phyloP scores from a whole-genome alignment of 2,329 filamentous ascomycete genomes.

The Capronia coronata region DNA sequence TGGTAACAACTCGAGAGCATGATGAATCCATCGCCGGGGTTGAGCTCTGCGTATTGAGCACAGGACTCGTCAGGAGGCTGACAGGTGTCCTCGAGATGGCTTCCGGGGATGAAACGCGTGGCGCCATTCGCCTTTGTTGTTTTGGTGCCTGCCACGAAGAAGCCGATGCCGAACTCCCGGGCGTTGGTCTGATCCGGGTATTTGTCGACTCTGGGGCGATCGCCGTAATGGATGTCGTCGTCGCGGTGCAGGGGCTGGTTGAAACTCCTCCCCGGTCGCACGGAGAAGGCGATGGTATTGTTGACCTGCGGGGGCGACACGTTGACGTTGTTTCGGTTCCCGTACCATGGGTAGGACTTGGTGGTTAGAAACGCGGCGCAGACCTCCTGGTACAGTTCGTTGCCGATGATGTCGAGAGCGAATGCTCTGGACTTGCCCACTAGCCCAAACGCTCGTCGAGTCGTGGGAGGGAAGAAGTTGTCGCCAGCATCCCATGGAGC shows the following conservation, averaged over 20 bases:
- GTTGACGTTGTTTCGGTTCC: not conserved
- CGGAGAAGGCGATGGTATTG: constrained; percentile 17
- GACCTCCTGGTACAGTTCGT: constrained; percentile 28
- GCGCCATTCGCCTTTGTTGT: constrained; percentile 30
- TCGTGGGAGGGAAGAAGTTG: constrained; percentile 12
- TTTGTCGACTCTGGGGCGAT: not conserved
- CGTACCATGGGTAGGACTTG: constrained; percentile 11
- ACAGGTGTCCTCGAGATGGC: constrained; percentile 3
- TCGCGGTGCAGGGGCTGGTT: constrained; percentile 16
- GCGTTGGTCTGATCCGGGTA: constrained; percentile 6
- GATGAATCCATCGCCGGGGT: not conserved
- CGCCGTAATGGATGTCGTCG: constrained; percentile 9
- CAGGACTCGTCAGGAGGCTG: constrained; percentile 3
- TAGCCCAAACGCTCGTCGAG: constrained; percentile 9
- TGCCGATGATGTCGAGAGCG: constrained; percentile 22
- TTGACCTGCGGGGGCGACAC: constrained; percentile 16
- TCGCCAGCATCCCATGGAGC: constrained; percentile 7
- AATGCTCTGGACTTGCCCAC: constrained; percentile 5
- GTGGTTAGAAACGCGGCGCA: constrained; percentile 29
- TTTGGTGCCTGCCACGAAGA: constrained; percentile 17
- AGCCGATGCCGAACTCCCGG: constrained; percentile 7
- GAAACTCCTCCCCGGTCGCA: constrained; percentile 11
- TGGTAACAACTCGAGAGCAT: not conserved
- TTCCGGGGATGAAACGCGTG: constrained; percentile 17
- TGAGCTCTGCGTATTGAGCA: constrained; percentile 4